phyloP scores from a whole-genome alignment of 176 grass and related monocot species.

The Saccharum officinarum region DNA sequence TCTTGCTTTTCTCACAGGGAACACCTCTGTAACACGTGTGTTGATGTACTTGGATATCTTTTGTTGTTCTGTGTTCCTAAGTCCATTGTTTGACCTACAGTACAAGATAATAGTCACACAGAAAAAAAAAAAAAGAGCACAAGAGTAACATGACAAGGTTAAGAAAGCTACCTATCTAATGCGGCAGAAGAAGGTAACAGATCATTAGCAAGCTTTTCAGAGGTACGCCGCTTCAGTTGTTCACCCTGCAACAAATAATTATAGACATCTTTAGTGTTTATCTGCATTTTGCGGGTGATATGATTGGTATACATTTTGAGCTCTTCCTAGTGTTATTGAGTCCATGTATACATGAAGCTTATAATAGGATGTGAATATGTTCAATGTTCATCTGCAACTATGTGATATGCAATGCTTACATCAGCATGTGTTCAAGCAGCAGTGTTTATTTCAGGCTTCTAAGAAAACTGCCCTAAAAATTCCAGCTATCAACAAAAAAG shows the following conservation, averaged over 20 bases:
- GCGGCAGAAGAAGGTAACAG: slow-evolving; percentile 24
- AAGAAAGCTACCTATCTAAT: slow-evolving; percentile 48
- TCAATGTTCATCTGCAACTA: not conserved
- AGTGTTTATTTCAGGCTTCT: not conserved
- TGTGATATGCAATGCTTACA: not conserved
- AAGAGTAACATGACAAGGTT: not conserved
- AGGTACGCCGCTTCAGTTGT: slow-evolving; percentile 60
- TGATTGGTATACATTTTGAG: not conserved
- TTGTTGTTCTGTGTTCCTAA: slow-evolving; percentile 38
- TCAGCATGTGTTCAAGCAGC: not conserved
- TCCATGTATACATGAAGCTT: not conserved
- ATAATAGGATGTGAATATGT: not conserved
- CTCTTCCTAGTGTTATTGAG: not conserved
- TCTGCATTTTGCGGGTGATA: not conserved
- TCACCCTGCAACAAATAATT: slow-evolving; percentile 61
- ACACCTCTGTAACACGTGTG: slow-evolving; percentile 77
- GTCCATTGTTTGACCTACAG: slow-evolving; percentile 29
- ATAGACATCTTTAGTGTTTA: not conserved
- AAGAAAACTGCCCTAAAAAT: not conserved
- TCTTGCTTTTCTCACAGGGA: slow-evolving; percentile 71
- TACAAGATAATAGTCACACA: not conserved
- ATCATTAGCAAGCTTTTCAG: slow-evolving; percentile 46
- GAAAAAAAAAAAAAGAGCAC: not conserved
- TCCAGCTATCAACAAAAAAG: not conserved
- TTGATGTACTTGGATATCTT: slow-evolving; percentile 77